Base-by-base conservation (phyloP, 192 early-diverging fungal species). In the Linnemannia hyalina region DNA sequence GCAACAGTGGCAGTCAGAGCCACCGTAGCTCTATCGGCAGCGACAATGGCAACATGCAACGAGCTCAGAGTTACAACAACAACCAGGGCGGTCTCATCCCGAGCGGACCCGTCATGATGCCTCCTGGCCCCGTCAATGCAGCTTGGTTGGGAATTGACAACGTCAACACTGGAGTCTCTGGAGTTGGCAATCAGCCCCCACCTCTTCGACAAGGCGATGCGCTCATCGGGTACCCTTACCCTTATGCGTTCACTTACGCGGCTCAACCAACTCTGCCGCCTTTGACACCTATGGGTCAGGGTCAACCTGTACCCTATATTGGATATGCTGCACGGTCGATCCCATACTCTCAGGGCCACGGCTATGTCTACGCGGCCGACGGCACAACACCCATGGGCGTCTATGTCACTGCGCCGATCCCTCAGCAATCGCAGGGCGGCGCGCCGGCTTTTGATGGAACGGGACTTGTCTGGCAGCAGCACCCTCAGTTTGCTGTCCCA, bases 131-230 rank as follows among this genome's bases (percentile, higher is more conserved):
- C 6, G 68, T 69, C 42, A 63, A 72, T 65, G 15, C 81, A 47
- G 26, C 75, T 35, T 82, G 81, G 81, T 6, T 82, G 35, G 76
- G 81, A 22, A 68, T 82, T 23, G 70, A 74, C 44, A 40, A 65
- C 42, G n/a, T 54, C 41, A 81, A 70, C 38, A 3, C 52, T 32
- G 80, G 73, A 23, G 36, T 23, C 40, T 6, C 52, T 4, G 80
- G 72, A 38, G 26, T 16, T 20, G 23, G 38, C 23, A 38, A 68
- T 32, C 74, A 75, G 35, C n/a, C 65, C 15, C 77, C 73, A 41
- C 73, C 77, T 0, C n/a, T 52, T n/a, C 73, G 68, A 47, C 77
- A 63, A 70, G 69, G 38, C 29, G 68, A 63, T 3, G 52, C 42
- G 11, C 42, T 42, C 32, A 52, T 75, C 6, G 77, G 44, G 11